Base-by-base conservation (phyloP, 2,329 filamentous ascomycete species). In the Ustulina deusta region DNA sequence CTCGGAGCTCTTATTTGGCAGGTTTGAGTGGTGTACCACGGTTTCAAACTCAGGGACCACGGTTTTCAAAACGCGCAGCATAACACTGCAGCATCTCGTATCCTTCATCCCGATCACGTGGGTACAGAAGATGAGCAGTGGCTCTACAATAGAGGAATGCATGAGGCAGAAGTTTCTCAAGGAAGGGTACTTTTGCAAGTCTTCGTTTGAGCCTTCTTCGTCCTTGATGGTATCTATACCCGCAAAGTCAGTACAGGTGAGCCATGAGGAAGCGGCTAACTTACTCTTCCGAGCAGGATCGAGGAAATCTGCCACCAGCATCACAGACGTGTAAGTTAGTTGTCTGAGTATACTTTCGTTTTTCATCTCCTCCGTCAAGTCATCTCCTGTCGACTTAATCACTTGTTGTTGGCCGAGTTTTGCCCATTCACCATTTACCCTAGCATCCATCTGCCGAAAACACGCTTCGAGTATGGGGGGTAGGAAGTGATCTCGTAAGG, bases 361-460 rank as follows among this genome's bases (percentile, higher is more conserved):
- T 80, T 97, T 97, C 96, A 99, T 99, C 81, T 99, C 96, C 73
- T 97, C 94, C 1, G 92, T 93, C 61, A 99, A 82, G 67, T 93
- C 92, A 63, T 94, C 93, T 22, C 90, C 90, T 3, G 90, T 90
- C 1, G 90, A 86, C 48, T 87, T 86, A 13, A 89, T 82, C 22
- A 82, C 83, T 72, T 91, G 86, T 70, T 88, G 83, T 70, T 86
- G 82, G 76, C 90, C 88, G 65, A 97, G 89, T 71, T 89, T 88
- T 69, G 91, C 88, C 96, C 96, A 99, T 78, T 98, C 95, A 0
- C 87, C 85, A 38, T 89, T 92, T 70, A 98, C 92, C 81, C 98
- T 98, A 46, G 85, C 83, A 76, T 98, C 93, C 79, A 97, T 91
- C 74, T 96, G 93, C 67, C 88, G 86, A 78, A 97, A 98, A 72